Percentiles rank a stretch among this genome's conserved stretches.
These are phyloP conservation scores for Dendrobium huoshanense DNA, from an alignment of 106 monocot genomes.

Conservation along the genomic window DNA sequence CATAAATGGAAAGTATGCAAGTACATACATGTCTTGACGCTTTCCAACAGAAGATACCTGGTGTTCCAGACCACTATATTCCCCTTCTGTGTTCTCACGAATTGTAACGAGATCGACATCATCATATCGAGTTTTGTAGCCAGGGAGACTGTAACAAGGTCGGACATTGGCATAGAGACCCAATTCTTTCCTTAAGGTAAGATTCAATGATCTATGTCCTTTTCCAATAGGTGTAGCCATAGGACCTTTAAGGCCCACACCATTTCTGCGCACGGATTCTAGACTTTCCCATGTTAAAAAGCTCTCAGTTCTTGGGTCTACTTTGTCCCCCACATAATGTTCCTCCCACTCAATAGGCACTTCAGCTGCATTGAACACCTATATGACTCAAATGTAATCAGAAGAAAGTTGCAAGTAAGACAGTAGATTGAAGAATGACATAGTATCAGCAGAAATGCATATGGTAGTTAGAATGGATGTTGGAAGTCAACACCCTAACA, in stretches of 20 bases:
- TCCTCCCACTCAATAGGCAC: conserved; percentile 91
- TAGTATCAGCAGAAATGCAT: too few relatives aligned
- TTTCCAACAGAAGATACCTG: conserved; percentile 34
- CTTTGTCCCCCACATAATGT: conserved; percentile 73
- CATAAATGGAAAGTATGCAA: background rate
- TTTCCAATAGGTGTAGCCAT: conserved; percentile 99
- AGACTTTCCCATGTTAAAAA: conserved; percentile 90
- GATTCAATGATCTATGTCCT: conserved; percentile 87
- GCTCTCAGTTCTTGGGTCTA: conserved; percentile 86
- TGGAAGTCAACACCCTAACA: too few relatives aligned
- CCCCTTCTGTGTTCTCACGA: conserved; percentile 93
- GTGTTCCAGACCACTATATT: conserved; percentile 95
- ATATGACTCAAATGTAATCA: conserved; percentile 1
- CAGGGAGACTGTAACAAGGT: conserved; percentile 77
- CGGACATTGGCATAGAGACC: conserved; percentile 88
- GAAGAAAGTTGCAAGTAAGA: too few relatives aligned
- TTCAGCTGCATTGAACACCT: conserved; percentile 79
- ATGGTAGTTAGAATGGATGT: too few relatives aligned
- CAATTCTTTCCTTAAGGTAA: conserved; percentile 84
- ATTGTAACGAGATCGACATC: conserved; percentile 87
- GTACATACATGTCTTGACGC: background rate
- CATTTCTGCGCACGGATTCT: conserved; percentile 79
- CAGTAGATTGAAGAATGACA: background rate
- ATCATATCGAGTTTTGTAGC: conserved; percentile 87
- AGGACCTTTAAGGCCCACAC: conserved; percentile 87